Evolutionary conservation across 768 basidiomycete species (phyloP), one percentile per base, ranked within the genome.

Genomic region (Tephrocybe sp.): DNA sequence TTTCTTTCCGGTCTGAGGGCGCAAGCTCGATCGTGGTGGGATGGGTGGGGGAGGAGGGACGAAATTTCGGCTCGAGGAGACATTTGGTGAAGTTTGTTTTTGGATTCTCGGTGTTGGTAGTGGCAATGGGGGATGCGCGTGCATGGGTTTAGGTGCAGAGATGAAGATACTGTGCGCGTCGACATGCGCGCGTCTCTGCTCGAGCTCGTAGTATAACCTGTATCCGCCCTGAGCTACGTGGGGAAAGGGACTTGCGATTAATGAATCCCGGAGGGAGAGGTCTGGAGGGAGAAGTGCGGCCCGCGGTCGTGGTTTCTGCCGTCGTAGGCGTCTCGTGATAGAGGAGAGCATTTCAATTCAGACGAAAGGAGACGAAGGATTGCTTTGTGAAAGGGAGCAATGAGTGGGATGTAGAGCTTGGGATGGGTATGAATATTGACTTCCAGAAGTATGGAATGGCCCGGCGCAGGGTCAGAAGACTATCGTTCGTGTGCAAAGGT

Each of bases 211-310:
- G 51, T 72, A 76, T 52, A 61, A 64, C 19, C 56, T 68, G 59
- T 76, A 76, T n/a, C 73, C 73, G 14, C 75, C 75, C 19, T 62
- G 58, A 2, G 68, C 62, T 26, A 76, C 69, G 5, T 61, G 61
- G 7, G 73, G 73, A 52, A 76, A 75, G 0, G 73, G 73, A 17
- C 61, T 65, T 31, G 57, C 58, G 51, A 74, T 26, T 26, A 26
- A 69, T 33, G 65, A 66, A 48, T 67, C 66, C 61, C 69, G 70
- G 48, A 69, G 67, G 9, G 62, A 50, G 7, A 74, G 63, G 32
- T 69, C 69, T 14, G 73, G 73, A 7, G 73, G 69, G 16, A 64
- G 55, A 14, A 45, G 49, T 17, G 33, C 42, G n/a, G 19, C 13
- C n/a, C 55, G 49, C 19, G 52, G 45, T 13, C 44, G 52, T 30